Percentiles rank a stretch among this genome's conserved stretches.
phyloP scores from a whole-genome alignment of 129 eudicot species.

The Flaveria bidentis region DNA sequence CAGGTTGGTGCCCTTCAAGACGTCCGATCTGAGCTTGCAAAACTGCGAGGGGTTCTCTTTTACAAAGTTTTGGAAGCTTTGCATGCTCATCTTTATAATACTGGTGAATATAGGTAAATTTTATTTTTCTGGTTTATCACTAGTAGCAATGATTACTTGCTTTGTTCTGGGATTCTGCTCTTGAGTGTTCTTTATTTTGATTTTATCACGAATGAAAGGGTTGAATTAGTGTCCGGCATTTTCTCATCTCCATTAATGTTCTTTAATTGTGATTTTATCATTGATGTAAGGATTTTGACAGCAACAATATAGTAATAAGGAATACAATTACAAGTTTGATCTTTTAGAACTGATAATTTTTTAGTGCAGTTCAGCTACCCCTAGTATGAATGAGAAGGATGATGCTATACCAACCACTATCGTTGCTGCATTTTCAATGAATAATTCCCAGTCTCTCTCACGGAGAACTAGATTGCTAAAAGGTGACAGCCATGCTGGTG shows the following conservation, averaged over 20 bases:
- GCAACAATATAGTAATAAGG: background rate
- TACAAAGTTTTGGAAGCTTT: conserved; percentile 90
- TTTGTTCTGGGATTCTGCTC: conserved; percentile 14
- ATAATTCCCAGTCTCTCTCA: conserved; percentile 76
- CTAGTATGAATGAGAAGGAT: conserved; percentile 70
- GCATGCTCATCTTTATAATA: conserved; percentile 96
- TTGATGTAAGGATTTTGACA: background rate
- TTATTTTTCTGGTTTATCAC: conserved; percentile 20
- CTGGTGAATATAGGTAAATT: conserved; percentile 85
- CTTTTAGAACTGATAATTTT: conserved; percentile 33
- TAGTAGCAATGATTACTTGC: conserved; percentile 20
- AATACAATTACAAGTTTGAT: conserved; percentile 9
- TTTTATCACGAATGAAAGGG: conserved; percentile 16
- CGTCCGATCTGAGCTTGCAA: conserved; percentile 88
- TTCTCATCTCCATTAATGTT: background rate
- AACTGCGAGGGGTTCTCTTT: conserved; percentile 80
- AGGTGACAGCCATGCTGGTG: conserved; percentile 64
- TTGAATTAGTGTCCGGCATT: conserved; percentile 3
- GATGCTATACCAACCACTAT: conserved; percentile 80
- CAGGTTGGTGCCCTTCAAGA: conserved; percentile 99
- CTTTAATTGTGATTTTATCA: background rate
- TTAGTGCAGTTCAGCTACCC: conserved; percentile 73
- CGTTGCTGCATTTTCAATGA: conserved; percentile 62
- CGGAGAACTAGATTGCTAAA: conserved; percentile 78
- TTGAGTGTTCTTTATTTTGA: background rate